Conservation (phyloP, 306 rosid species). For the Citrullus mucosospermus region DNA sequence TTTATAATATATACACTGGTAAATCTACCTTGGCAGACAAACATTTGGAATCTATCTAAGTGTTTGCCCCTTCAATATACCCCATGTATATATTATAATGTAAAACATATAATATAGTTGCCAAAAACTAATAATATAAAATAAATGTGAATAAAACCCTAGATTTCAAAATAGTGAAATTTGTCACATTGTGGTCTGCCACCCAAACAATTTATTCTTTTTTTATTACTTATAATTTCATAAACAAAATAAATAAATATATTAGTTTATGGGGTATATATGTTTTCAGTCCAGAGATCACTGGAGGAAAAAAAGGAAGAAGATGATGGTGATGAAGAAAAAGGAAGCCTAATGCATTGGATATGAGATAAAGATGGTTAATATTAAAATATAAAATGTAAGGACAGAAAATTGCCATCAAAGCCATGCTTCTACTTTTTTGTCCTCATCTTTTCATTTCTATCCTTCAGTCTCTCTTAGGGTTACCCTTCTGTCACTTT, state of each 20-base stretch:
- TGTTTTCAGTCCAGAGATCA: neutral
- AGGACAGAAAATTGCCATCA: constrained; percentile 17
- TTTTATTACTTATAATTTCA: neutral
- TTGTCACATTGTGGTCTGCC: neutral
- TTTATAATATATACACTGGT: neutral
- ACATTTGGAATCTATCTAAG: neutral
- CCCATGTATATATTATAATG: neutral
- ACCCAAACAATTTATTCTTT: neutral
- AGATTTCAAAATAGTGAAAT: too few relatives aligned
- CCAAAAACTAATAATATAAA: neutral
- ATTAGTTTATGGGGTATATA: neutral
- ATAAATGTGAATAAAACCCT: neutral
- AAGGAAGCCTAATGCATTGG: neutral
- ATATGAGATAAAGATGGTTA: neutral
- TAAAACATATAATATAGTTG: neutral
- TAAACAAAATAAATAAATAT: neutral
- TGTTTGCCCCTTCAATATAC: neutral
- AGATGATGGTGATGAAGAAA: neutral
- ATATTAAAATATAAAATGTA: constrained; percentile 2
- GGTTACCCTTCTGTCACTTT: too few relatives aligned
- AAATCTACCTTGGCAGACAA: constrained; percentile 1
- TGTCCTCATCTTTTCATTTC: constrained; percentile 11
- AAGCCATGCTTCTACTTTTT: neutral
- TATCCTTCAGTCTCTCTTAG: neutral
- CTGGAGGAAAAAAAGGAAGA: neutral